phyloP scores from a whole-genome alignment of 257 asterid genomes.

The Solanum chiquidenum region DNA sequence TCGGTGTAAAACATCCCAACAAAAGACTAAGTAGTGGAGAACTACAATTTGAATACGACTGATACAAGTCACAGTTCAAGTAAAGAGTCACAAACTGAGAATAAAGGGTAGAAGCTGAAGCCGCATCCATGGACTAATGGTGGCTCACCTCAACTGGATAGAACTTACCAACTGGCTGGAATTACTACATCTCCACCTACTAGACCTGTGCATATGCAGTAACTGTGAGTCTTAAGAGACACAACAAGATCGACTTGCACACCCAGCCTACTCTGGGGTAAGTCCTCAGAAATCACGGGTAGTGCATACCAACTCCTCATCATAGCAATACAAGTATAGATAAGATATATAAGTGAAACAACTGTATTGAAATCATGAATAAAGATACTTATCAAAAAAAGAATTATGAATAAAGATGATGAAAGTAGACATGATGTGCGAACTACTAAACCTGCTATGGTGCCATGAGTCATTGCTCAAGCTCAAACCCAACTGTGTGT shows the following conservation, averaged over 20 bases:
- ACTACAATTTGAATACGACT: neutral
- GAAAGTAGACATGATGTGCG: neutral
- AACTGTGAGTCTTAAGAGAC: neutral
- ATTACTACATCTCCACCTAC: neutral
- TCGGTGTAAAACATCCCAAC: neutral
- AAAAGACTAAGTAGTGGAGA: neutral
- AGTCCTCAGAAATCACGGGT: neutral
- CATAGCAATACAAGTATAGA: neutral
- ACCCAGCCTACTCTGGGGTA: neutral
- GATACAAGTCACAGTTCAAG: neutral
- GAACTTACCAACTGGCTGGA: neutral
- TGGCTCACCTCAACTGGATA: neutral
- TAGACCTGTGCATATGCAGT: neutral
- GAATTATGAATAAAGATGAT: neutral
- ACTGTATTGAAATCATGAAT: neutral
- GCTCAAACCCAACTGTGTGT: neutral
- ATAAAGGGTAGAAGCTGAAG: neutral
- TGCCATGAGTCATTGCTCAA: neutral
- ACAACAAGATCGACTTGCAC: neutral
- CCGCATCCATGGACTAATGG: neutral
- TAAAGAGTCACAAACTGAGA: neutral
- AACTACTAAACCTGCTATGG: neutral
- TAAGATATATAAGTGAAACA: neutral
- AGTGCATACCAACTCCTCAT: neutral
- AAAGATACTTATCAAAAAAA: neutral